Base-by-base conservation (phyloP, 352 stramenopile species). In the Phytophthora pluvialis region DNA sequence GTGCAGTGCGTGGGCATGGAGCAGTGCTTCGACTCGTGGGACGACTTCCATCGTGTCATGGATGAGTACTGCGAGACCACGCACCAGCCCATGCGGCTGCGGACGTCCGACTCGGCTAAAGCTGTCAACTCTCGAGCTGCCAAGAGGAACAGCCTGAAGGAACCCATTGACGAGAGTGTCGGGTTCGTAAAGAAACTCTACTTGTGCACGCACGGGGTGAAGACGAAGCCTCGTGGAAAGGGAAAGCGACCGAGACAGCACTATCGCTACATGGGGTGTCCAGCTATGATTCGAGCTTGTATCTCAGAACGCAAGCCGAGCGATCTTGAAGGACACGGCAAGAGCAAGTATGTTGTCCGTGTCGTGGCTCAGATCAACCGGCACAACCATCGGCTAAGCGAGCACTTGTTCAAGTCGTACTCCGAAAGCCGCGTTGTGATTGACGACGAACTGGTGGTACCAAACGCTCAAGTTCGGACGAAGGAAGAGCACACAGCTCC, bases 161-260 rank as follows among this genome's bases (percentile, higher is more conserved):
- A 90, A 49, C 86, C 86, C n/a, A 92, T 94, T 71, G 86, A 94
- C 55, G 86, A 94, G 60, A 91, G 80, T 52, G 74, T 94, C 18
- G 86, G 86, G 8, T 94, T 94, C 46, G 86, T 94, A 16, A 94
- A 94, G 69, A 94, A 94, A 44, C 73, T 94, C 3, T 94, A 94
- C 36, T 67, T 92, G 53, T 94, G 86, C 67, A 94, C 86, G 31
- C 86, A 94, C 32, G 86, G 86, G 38, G 86, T 94, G 25, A 94
- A 94, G 66, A 90, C 86, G 28, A 94, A 94, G 70, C 86, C 86
- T 16, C 75, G 86, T 31, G 86, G 86, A 42, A 94, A 94, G 57
- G 86, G 86, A 21, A 94, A 94, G 53, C 68, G 86, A 5, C 86
- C 86, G 28, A 72, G 86, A 45, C 86, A 94, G 61, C 86, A 92